Evolutionary conservation across 331 rosid genomes (phyloP).

Genomic region (Telfairia occidentalis): DNA sequence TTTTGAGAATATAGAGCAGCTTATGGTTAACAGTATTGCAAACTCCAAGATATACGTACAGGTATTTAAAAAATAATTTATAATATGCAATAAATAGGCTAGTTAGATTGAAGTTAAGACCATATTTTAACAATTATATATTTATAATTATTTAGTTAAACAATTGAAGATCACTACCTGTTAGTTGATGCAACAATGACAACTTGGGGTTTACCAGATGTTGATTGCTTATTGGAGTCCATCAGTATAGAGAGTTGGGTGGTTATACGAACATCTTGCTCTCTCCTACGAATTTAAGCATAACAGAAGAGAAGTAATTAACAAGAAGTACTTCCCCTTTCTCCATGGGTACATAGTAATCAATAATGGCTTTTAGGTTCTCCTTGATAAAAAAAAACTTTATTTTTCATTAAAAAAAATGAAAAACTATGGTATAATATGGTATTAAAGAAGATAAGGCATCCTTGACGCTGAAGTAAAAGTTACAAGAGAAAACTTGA

Average conservation of each 20-base stretch:
- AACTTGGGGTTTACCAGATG: constrained; percentile 37
- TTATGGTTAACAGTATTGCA: not conserved
- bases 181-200: constrained; percentile 90
- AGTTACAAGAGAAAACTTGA: not conserved
- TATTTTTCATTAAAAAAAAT: too few relatives aligned
- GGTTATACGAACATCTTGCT: constrained; percentile 74
- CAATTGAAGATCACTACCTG: constrained; percentile 35
- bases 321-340: not conserved
- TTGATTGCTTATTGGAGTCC: constrained; percentile 54
- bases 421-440: not conserved
- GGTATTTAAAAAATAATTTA: not conserved
- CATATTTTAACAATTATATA: not conserved
- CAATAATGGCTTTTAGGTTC: not conserved
- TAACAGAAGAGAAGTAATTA: not conserved
- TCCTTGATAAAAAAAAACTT: too few relatives aligned
- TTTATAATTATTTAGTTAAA: not conserved
- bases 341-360: not conserved
- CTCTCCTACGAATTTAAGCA: constrained; percentile 43
- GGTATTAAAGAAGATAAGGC: not conserved
- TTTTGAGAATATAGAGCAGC: not conserved
- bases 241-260: constrained; percentile 61
- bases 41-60: not conserved
- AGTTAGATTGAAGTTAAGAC: not conserved
- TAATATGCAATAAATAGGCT: not conserved
- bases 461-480: not conserved